Base-by-base conservation (phyloP, 2,329 filamentous ascomycete species). In the Aspergillus sp. region DNA sequence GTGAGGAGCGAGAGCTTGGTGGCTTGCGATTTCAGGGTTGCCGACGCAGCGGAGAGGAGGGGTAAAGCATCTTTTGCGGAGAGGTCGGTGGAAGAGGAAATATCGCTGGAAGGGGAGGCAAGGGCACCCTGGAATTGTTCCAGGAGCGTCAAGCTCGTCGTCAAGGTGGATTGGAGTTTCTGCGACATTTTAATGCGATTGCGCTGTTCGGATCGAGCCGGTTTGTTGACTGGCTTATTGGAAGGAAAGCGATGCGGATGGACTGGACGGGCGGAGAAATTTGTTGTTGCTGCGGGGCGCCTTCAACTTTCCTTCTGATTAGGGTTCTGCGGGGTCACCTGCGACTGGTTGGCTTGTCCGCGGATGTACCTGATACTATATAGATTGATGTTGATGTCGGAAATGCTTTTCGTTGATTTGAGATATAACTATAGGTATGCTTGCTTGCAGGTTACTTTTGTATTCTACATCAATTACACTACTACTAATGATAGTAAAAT, bases 1-100 rank as follows among this genome's bases (percentile, higher is more conserved):
- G 95, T 85, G 11, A 98, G 84, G 0, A 97, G 87, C 0, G 91
- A 94, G 25, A 97, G 83, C 64, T 96, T 96, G 5, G 92, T 96
- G 1, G 88, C 86, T 72, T 97, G 92, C 0, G 92, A 91, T 72
- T 86, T 88, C 61, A 96, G 86, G 5, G 96, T 82, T 25, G 83
- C 85, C 0, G 91, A 85, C 0, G 90, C 84, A 68, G 93, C 89
- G 68, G 85, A 84, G 36, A 93, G 86, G 60, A 94, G 83, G 13
- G 86, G 78, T 23, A 96, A 83, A n/a, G 77, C 74, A 57, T 78
- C 75, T 39, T 75, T 74, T 38, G 61, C 48, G 25, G 64, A 49
- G 27, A 63, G 54, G 53, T 64, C 57, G 17, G 53, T 15, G 32
- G 39, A 47, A 42, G 25, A 32, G n/a, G 21, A 36, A 41, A 23